Evolutionary conservation across 768 basidiomycete species (phyloP), one percentile per base, ranked within the genome.

Genomic region (Russula ochroleuca): DNA sequence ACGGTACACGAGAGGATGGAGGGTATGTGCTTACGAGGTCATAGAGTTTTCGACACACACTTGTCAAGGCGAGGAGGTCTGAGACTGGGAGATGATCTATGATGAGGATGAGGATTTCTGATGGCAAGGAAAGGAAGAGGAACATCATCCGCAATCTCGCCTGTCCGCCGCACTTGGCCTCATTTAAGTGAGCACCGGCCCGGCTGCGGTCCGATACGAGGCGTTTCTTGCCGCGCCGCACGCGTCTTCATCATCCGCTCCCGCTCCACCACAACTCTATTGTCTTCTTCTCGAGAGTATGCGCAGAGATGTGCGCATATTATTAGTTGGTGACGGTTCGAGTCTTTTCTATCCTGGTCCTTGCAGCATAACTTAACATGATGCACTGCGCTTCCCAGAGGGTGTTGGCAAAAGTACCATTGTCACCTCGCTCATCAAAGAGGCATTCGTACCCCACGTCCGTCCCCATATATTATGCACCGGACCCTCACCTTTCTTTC

Each of bases 401-500:
- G 92, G 92, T 68, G 96, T 98, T 70, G 96, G 96, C 68, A 99
- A 99, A 80, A 95, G 93, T 74, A 94, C 94, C 51, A 94, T 98
- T 72, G 86, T 98, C 73, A 97, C 94, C 21, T 94, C 94, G 40
- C 82, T 98, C 73, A 98, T 99, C 77, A 98, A 98, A 74, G 93
- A 96, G 75, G 87, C 90, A 37, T 97, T 89, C 73, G 90, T 98
- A 57, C 79, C 90, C 45, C 90, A 94, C 77, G 95, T 94, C 75
- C 67, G 81, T 72, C 43, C 51, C 61, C 49, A 43, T 51, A 43
- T 51, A 54, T 54, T 51, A 28, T 54, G 23, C 41, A 8, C 47
- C 3, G 1, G 23, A 23, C 15, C 4, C 17, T 8, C 3, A 37
- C 56, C 10, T 43, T 23, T 14, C 31, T 40, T 28, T 57, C n/a